Conservation (phyloP, 2,329 filamentous ascomycete genomes). For the Fusarium albosuccineum region DNA sequence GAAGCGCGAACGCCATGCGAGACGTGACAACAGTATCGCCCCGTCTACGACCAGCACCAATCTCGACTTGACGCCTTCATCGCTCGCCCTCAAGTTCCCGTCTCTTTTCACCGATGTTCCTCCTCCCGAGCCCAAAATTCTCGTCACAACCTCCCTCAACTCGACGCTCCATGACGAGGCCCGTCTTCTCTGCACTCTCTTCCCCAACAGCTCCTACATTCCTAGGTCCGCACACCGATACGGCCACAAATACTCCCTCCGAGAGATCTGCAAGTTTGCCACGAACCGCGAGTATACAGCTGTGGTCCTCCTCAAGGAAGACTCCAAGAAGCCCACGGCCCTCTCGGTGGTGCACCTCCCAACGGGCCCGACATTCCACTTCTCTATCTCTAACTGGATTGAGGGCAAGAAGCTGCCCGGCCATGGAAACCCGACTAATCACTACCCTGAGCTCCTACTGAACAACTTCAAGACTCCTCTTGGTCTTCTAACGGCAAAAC, state of each 20-base stretch:
- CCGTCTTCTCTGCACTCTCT: conserved; percentile 80
- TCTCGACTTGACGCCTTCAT: conserved; percentile 72
- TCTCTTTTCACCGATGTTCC: conserved; percentile 71
- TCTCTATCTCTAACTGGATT: conserved; percentile 90
- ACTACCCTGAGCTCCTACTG: conserved; percentile 89
- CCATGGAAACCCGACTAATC: conserved; percentile 88
- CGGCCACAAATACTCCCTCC: conserved; percentile 89
- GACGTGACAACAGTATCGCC: conserved; percentile 64
- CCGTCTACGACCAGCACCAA: conserved; percentile 74
- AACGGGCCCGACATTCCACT: conserved; percentile 90
- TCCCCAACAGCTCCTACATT: conserved; percentile 90
- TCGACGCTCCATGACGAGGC: conserved; percentile 89
- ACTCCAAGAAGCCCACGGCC: conserved; percentile 85
- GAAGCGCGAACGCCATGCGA: conserved; percentile 60
- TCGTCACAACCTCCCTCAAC: conserved; percentile 92
- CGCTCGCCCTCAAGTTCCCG: conserved; percentile 72
- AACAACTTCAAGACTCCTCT: conserved; percentile 97
- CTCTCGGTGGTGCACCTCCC: conserved; percentile 89
- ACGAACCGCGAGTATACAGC: conserved; percentile 85
- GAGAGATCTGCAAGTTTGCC: conserved; percentile 91
- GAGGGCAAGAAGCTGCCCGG: conserved; percentile 89
- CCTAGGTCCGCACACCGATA: conserved; percentile 86
- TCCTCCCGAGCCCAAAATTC: conserved; percentile 80
- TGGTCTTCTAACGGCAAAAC: conserved; percentile 85
- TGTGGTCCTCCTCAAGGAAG: conserved; percentile 87